Percentiles rank a stretch among this genome's conserved stretches.
Evolutionary conservation across 2,329 filamentous ascomycete species (phyloP).

Genomic region (Ascochyta fabae): DNA sequence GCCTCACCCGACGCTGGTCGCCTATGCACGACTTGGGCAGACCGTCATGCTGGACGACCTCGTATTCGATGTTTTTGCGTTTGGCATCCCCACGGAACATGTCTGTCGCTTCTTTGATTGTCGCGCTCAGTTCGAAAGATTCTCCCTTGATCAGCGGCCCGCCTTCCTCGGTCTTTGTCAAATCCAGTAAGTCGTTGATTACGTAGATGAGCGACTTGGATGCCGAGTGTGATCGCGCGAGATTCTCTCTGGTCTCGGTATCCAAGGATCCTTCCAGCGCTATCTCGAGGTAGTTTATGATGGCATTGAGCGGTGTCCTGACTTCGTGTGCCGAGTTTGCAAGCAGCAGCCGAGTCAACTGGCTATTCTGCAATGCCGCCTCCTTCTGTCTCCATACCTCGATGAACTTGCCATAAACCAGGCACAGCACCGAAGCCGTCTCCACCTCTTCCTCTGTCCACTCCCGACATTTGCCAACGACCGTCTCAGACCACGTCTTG

Average conservation of each 20-base stretch:
- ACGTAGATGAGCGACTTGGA: constrained; percentile 93
- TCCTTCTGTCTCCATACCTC: constrained; percentile 94
- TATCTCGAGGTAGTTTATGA: constrained; percentile 94
- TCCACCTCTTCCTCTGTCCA: constrained; percentile 91
- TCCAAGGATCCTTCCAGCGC: constrained; percentile 82
- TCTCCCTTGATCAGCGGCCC: constrained; percentile 81
- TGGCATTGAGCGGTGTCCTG: constrained; percentile 87
- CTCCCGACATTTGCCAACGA: constrained; percentile 81
- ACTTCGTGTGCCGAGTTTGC: constrained; percentile 93
- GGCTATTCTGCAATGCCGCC: constrained; percentile 79
- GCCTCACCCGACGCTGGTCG: constrained; percentile 79
- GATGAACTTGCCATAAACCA: constrained; percentile 90
- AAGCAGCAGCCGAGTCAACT: constrained; percentile 77
- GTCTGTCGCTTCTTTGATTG: constrained; percentile 77
- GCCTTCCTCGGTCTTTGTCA: constrained; percentile 88
- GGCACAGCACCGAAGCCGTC: constrained; percentile 83
- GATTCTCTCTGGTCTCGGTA: constrained; percentile 81
- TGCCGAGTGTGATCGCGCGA: constrained; percentile 84
- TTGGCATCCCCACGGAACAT: constrained; percentile 76
- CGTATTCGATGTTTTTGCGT: constrained; percentile 75
- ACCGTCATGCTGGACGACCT: constrained; percentile 70
- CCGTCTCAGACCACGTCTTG: constrained; percentile 79
- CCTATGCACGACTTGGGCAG: constrained; percentile 76
- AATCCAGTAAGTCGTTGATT: constrained; percentile 87
- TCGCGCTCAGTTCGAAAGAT: constrained; percentile 73